Percentiles rank a stretch among this genome's conserved stretches.
phyloP scores from a whole-genome alignment of 2,329 filamentous ascomycete genomes.

The Colletotrichum magnum region DNA sequence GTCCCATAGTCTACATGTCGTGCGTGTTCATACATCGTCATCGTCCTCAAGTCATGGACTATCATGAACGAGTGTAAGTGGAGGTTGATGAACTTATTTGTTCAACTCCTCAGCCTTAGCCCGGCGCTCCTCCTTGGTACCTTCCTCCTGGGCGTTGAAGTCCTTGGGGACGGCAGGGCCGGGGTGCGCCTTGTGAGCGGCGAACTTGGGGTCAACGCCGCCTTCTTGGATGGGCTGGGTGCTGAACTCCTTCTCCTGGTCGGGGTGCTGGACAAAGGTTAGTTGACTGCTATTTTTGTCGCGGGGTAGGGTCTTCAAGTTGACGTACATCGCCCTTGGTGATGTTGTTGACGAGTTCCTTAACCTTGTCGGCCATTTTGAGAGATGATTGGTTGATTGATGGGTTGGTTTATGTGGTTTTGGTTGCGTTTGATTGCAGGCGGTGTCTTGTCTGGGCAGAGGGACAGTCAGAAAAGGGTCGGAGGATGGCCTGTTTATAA shows the following conservation, averaged over 20 bases:
- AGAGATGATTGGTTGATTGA: constrained; percentile 8
- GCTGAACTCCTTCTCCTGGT: constrained; percentile 60
- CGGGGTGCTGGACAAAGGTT: constrained; percentile 26
- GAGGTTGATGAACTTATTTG: constrained; percentile 55
- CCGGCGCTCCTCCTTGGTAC: constrained; percentile 77
- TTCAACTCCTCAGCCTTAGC: constrained; percentile 77
- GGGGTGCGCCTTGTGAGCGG: constrained; percentile 68
- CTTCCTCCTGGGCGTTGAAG: constrained; percentile 69
- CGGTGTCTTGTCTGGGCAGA: constrained; percentile 3
- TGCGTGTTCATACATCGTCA: constrained; percentile 32
- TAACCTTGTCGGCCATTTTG: constrained; percentile 42
- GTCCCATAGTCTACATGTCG: constrained; percentile 24
- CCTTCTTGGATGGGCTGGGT: constrained; percentile 60
- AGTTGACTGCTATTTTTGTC: background rate
- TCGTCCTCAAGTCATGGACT: constrained; percentile 5
- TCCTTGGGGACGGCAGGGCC: constrained; percentile 70
- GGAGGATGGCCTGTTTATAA: constrained; percentile 33
- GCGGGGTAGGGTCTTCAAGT: background rate
- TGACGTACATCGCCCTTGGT: constrained; percentile 37
- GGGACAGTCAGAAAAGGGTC: background rate
- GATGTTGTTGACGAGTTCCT: constrained; percentile 42
- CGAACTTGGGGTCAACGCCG: constrained; percentile 62
- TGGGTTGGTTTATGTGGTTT: constrained; percentile 19
- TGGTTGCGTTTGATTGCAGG: constrained; percentile 6
- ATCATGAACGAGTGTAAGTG: background rate